A percentile compares a stretch with the other conserved stretches of the same genome.
Conservation (phyloP, 2,329 filamentous ascomycete genomes). For the Grosmannia clavigera region DNA sequence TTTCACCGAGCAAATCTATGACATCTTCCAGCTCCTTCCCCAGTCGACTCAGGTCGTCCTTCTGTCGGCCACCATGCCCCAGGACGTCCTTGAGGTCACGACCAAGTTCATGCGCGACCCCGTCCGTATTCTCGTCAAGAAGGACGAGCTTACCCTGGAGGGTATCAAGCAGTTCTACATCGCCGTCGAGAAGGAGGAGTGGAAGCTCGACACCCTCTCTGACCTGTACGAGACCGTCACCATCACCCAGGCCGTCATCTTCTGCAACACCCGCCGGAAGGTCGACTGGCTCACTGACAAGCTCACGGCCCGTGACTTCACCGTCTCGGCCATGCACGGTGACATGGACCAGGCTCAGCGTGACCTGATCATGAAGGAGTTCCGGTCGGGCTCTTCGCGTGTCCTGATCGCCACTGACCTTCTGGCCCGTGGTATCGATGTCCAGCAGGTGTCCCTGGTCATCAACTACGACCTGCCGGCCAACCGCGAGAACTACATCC, state of each 20-base stretch:
- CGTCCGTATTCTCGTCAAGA: slow-evolving; percentile 98
- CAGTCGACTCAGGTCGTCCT: slow-evolving; percentile 98
- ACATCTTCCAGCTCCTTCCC: slow-evolving; percentile 97
- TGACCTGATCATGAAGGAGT: slow-evolving; percentile 99
- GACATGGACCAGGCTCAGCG: slow-evolving; percentile 98
- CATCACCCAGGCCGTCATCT: slow-evolving; percentile 99
- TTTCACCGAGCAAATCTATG: slow-evolving; percentile 99
- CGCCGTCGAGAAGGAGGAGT: slow-evolving; percentile 99
- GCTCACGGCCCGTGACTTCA: slow-evolving; percentile 97
- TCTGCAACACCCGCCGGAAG: slow-evolving; percentile 99
- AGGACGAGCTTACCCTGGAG: slow-evolving; percentile 97
- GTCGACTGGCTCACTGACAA: slow-evolving; percentile 99
- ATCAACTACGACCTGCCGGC: slow-evolving; percentile 99
- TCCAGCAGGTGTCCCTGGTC: slow-evolving; percentile 98
- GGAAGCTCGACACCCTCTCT: slow-evolving; percentile 98
- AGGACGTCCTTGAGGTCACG: slow-evolving; percentile 97
- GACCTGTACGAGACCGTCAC: slow-evolving; percentile 99
- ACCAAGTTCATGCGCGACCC: slow-evolving; percentile 99
- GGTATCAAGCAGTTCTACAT: slow-evolving; percentile 99
- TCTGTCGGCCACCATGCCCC: slow-evolving; percentile 95
- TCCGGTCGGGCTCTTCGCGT: slow-evolving; percentile 96
- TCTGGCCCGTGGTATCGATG: slow-evolving; percentile 97
- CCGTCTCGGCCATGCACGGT: slow-evolving; percentile 98
- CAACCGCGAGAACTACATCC: slow-evolving; percentile 99
- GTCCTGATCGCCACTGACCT: slow-evolving; percentile 97